Evolutionary conservation across 768 basidiomycete genomes (phyloP), one percentile per base, ranked within the genome.

Genomic region (Termitomyces sp.): DNA sequence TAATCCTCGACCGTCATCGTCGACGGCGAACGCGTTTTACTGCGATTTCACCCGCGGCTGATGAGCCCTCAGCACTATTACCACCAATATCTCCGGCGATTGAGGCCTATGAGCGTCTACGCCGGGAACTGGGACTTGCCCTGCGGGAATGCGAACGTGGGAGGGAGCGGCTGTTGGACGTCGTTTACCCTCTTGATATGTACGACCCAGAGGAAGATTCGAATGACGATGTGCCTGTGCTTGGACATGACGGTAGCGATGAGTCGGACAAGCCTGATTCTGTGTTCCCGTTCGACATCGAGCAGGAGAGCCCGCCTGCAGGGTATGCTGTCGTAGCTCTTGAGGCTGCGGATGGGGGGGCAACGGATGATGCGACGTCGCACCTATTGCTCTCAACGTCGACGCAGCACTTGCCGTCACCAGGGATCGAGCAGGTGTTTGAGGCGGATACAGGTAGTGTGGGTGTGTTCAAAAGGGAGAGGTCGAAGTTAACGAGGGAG

Each of bases 131-230:
- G 8, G 91, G 91, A 8, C 69, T 87, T 23, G 91, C 89, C 1
- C 70, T 93, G 30, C 73, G 90, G 7, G 91, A 93, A 63, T 93
- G 89, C 65, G 91, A 93, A 68, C 80, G 91, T 8, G 91, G 91
- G 0, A 75, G 87, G 17, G 85, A 83, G 40, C 78, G 79, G 17
- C 72, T 93, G 32, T 61, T 85, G 1, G 79, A 82, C 49, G 70
- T 87, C 53, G 68, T 89, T 3, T 66, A 74, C n/a, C 83, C 84
- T 0, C 34, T 34, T 34, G 34, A 34, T 34, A 34, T 34, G 12
- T 34, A 34, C 11, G 34, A 12, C 34, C 34, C 34, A 34, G 76
- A 73, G 19, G 5, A 10, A 9, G 74, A 78, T 39, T 71, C 73
- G 17, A 76, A 73, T 25, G 75, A 79, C 34, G 75, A 79, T 43